A percentile compares a stretch with the other conserved stretches of the same genome.
Conservation (phyloP, 1,284 basidiomycete species). For the Ustilago vetiveriae region DNA sequence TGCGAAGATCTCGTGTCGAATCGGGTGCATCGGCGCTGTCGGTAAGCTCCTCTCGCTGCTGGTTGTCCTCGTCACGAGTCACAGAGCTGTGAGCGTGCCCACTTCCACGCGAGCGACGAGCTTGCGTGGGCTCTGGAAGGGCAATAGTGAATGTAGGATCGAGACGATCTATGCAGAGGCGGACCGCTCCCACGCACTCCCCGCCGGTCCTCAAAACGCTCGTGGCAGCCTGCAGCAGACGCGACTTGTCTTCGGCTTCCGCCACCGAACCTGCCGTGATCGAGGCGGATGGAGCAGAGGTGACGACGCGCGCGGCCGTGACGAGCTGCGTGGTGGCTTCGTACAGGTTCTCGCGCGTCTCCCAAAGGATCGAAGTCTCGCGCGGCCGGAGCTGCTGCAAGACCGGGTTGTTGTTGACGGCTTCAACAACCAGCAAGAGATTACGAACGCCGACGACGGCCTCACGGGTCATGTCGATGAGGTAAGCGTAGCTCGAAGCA, state of each 20-base stretch:
- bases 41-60: conserved; percentile 7
- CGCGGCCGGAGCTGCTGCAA: conserved; percentile 46
- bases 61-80: conserved; percentile 7
- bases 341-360: conserved; percentile 84
- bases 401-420: conserved; percentile 64
- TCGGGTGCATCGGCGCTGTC: conserved; percentile 10
- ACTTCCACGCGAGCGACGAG: conserved; percentile 18
- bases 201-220: conserved; percentile 75
- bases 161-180: conserved; percentile 53
- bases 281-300: conserved; percentile 68
- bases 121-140: conserved; percentile 31
- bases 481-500: conserved; percentile 83
- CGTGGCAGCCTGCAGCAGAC: conserved; percentile 82
- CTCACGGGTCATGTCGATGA: conserved; percentile 92
- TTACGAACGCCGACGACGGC: conserved; percentile 92
- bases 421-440: conserved; percentile 89
- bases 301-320: conserved; percentile 78
- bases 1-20: conserved; percentile 29
- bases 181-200: conserved; percentile 59
- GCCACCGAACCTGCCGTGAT: conserved; percentile 70
- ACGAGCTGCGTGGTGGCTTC: conserved; percentile 85
- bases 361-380: conserved; percentile 58
- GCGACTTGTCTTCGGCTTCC: conserved; percentile 81
- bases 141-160: conserved; percentile 36
- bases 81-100: conserved; percentile 5